Evolutionary conservation across 768 basidiomycete genomes (phyloP), one percentile per base, ranked within the genome.

Genomic region (Naematelia encephala): DNA sequence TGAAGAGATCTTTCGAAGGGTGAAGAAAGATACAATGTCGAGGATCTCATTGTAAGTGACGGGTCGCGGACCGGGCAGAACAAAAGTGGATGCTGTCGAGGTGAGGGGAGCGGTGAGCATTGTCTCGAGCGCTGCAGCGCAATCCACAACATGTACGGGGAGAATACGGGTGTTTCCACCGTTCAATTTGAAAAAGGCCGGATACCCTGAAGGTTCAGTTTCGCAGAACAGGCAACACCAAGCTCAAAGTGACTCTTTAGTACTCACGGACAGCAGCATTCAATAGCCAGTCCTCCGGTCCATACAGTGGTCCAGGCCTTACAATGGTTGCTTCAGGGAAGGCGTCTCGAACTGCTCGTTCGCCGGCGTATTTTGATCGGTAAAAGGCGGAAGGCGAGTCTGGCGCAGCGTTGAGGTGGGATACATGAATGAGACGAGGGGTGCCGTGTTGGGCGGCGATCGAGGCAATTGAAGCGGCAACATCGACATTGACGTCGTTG

Each of bases 161-260:
- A 91, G 87, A 77, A 89, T 85, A 78, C 84, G 85, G 22, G 96
- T 93, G 77, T 87, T 80, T 34, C 85, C 89, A 69, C 88, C 79
- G 81, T 99, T 99, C 61, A 98, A 82, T 75, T 89, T 89, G 90
- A 87, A 98, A 83, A 89, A 88, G 60, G 91, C 87, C 13, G 93
- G 88, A 84, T 88, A 93, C 65, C 84, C 92, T 93, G 59, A 2
- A 19, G 57, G 34, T 27, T 52, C 13, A 28, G 57, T 22, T 28
- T 13, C 8, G 4, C 16, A 22, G 16, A 22, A 44, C 22, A 21
- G 21, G 42, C 19, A n/a, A 45, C n/a, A n/a, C 34, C 34, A 39
- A 16, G 16, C 16, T 39, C 8, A 8, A 11, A 53, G 3, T 19
- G 22, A 21, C 26, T 29, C 25, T 30, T 45, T 43, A 57, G 8